Conservation (phyloP, 1,139 yeast genomes). For the Geotrichum citri-aurantii region DNA sequence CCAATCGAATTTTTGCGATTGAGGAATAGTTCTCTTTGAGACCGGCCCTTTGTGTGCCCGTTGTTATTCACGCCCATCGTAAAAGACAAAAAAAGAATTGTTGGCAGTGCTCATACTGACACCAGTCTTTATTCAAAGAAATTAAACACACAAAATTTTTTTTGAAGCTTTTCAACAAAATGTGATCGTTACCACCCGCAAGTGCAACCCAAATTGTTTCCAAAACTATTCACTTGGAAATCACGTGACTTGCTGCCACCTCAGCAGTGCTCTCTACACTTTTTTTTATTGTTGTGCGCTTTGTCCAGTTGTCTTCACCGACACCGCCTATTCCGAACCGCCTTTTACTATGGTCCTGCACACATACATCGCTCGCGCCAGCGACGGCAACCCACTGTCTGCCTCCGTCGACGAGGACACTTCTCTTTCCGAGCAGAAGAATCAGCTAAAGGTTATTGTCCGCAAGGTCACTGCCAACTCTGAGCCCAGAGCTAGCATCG, state of each 20-base stretch:
- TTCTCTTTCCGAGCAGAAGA: constrained; percentile 65
- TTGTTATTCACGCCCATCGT: too few species aligned
- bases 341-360: constrained; percentile 26
- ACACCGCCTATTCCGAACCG: not conserved
- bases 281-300: not conserved
- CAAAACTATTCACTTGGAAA: not conserved
- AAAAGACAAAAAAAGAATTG: too few species aligned
- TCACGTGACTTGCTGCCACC: not conserved
- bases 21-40: not conserved
- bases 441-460: constrained; percentile 73
- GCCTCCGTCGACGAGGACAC: constrained; percentile 86
- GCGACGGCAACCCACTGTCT: constrained; percentile 66
- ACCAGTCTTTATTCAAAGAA: too few species aligned
- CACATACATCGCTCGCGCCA: constrained; percentile 29
- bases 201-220: too few species aligned
- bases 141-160: too few species aligned
- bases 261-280: not conserved
- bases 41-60: not conserved
- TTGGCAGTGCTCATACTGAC: too few species aligned
- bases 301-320: not conserved
- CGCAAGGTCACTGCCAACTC: constrained; percentile 73
- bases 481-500: constrained; percentile 81
- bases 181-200: too few species aligned
- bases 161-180: too few species aligned
- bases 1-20: not conserved